Evolutionary conservation across 2,329 filamentous ascomycete genomes (phyloP), one percentile per base, ranked within the genome.

Genomic region (Diaporthe capsici): DNA sequence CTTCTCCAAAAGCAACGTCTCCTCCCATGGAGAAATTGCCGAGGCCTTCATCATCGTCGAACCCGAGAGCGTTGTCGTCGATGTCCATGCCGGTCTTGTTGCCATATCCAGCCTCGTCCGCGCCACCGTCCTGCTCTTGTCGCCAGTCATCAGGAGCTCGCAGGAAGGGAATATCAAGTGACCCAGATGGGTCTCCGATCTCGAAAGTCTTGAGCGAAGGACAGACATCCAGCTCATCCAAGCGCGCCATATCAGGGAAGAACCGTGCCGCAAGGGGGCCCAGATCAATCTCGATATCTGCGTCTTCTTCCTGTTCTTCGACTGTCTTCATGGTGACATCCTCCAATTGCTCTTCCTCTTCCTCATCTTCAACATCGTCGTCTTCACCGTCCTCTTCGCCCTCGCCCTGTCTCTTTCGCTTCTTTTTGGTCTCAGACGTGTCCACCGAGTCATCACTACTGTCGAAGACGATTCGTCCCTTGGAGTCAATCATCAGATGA

Each of bases 401-500:
- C 53, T 84, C 82, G 75, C 44, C 70, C 31, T 72, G 61, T 65
- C 82, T 81, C 67, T 82, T 81, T 51, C 82, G 80, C 76, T 81
- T 82, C 81, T 83, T 86, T 73, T 84, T 85, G n/a, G 82, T 81
- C 25, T 82, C 83, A 17, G 86, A 85, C 25, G 86, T 86, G 78
- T 92, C 91, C 22, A 87, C 90, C 28, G 90, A 85, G 83, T 98
- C 97, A 83, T 99, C 96, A 81, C 96, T 98, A 86, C 96, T 98
- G 85, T 99, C 97, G 82, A 99, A 99, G 7, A 99, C 96, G 77
- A 99, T 99, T 49, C 96, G 92, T 57, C 97, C 97, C 78, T 95
- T 92, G 2, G 92, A 91, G 84, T 99, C 97, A 78, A 99, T 98
- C 82, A 96, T 95, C n/a, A 99, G 88, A 84, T 99, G 96, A 82